These are phyloP conservation scores for Spergularia bocconei DNA, from an alignment of 148 eudicot genomes.

Conservation along the genomic window DNA sequence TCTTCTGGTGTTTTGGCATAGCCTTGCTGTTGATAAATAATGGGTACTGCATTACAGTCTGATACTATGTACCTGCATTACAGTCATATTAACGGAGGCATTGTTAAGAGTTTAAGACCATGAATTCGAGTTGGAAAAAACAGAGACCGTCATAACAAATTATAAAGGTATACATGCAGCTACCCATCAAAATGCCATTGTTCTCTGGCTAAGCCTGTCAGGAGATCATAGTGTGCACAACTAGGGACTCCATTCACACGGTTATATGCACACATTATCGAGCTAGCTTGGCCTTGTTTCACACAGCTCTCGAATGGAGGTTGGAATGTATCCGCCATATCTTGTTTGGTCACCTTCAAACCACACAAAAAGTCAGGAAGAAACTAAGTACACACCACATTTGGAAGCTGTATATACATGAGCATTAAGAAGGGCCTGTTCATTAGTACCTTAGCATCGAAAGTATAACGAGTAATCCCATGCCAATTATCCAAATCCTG, in stretches of 20 bases:
- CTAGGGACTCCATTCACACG: constrained; percentile 57
- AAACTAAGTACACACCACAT: background rate
- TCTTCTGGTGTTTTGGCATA: constrained; percentile 67
- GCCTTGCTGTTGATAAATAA: constrained; percentile 43
- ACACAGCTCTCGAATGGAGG: constrained; percentile 71
- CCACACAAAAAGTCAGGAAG: background rate
- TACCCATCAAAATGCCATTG: constrained; percentile 65
- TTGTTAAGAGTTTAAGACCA: too few relatives aligned
- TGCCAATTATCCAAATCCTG: constrained; percentile 65
- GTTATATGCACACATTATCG: constrained; percentile 69
- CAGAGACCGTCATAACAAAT: background rate
- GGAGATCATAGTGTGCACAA: constrained; percentile 49
- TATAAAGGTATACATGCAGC: constrained; percentile 2
- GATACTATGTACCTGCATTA: constrained; percentile 70
- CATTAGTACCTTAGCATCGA: constrained; percentile 42
- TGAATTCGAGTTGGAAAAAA: too few relatives aligned
- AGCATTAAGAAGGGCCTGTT: background rate
- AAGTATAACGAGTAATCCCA: constrained; percentile 44
- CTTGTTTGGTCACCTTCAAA: constrained; percentile 52
- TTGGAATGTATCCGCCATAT: constrained; percentile 61
- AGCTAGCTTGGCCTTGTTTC: constrained; percentile 48
- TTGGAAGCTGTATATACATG: background rate
- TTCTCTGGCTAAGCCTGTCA: constrained; percentile 38
- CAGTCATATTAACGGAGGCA: too few relatives aligned
- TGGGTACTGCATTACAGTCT: constrained; percentile 61